Conservation (phyloP, 176 grass and related monocot species). For the Zea luxurians region DNA sequence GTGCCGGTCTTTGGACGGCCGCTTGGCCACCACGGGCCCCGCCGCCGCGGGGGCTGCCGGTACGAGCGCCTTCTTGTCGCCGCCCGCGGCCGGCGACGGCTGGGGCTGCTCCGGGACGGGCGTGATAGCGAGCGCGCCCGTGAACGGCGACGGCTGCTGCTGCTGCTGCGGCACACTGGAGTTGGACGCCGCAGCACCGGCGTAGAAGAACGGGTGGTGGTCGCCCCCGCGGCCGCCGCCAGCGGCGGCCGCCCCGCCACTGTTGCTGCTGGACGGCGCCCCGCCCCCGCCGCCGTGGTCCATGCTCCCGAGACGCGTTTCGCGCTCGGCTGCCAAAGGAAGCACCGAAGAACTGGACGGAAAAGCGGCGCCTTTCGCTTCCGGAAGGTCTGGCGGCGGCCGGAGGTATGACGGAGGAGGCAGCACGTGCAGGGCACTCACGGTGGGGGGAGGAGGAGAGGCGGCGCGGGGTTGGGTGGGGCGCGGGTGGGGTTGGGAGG, state of each 20-base stretch:
- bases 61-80: constrained; percentile 52
- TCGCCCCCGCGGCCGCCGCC: constrained; percentile 13
- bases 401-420: constrained; percentile 3
- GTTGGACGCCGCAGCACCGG: constrained; percentile 40
- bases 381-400: constrained; percentile 16
- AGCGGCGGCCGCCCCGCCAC: constrained; percentile 34
- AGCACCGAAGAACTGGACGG: neutral
- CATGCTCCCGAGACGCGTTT: constrained; percentile 18
- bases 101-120: constrained; percentile 38
- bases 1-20: constrained; percentile 88
- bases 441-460: constrained; percentile 25
- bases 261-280: constrained; percentile 68
- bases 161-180: neutral
- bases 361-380: constrained; percentile 39
- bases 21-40: constrained; percentile 43
- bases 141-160: constrained; percentile 57
- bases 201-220: constrained; percentile 65
- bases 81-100: constrained; percentile 33
- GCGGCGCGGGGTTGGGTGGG: constrained; percentile 15
- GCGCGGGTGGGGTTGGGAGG: constrained; percentile 37
- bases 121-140: constrained; percentile 55
- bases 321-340: neutral
- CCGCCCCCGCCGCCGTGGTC: constrained; percentile 48
- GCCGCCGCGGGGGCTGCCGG: neutral
- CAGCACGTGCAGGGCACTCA: constrained; percentile 42